phyloP scores from a whole-genome alignment of 2,329 filamentous ascomycete species.

The Phoma sp. region DNA sequence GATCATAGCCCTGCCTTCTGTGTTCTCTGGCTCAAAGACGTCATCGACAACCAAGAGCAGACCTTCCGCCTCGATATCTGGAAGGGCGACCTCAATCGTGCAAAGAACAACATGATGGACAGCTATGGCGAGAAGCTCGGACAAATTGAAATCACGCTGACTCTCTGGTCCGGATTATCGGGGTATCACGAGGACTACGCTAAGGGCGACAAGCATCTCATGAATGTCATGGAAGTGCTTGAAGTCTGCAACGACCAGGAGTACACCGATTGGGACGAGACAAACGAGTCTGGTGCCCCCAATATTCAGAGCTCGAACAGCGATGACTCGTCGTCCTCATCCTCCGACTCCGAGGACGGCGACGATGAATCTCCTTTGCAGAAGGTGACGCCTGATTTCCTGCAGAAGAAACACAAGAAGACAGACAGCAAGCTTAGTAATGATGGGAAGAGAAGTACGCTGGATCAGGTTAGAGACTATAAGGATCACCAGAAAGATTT shows the following conservation, averaged over 20 bases:
- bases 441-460: constrained; percentile 53
- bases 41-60: constrained; percentile 69
- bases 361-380: constrained; percentile 17
- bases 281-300: constrained; percentile 14
- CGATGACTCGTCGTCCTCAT: constrained; percentile 36
- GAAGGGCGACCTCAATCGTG: constrained; percentile 67
- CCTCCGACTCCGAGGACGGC: constrained; percentile 29
- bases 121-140: constrained; percentile 64
- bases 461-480: constrained; percentile 63
- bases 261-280: constrained; percentile 45
- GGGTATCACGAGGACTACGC: constrained; percentile 64
- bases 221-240: constrained; percentile 68
- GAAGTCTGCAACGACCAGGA: constrained; percentile 66
- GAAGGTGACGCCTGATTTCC: constrained; percentile 33
- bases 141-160: constrained; percentile 62
- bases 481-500: constrained; percentile 37
- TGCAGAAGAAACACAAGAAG: constrained; percentile 29
- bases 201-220: constrained; percentile 60
- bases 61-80: constrained; percentile 67
- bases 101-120: constrained; percentile 54
- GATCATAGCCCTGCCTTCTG: constrained; percentile 67
- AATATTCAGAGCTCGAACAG: constrained; percentile 28
- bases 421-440: constrained; percentile 32
- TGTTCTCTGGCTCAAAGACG: constrained; percentile 72
- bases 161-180: constrained; percentile 67